Conservation (phyloP, 2,329 filamentous ascomycete genomes). For the Colletotrichum chrysophilum region DNA sequence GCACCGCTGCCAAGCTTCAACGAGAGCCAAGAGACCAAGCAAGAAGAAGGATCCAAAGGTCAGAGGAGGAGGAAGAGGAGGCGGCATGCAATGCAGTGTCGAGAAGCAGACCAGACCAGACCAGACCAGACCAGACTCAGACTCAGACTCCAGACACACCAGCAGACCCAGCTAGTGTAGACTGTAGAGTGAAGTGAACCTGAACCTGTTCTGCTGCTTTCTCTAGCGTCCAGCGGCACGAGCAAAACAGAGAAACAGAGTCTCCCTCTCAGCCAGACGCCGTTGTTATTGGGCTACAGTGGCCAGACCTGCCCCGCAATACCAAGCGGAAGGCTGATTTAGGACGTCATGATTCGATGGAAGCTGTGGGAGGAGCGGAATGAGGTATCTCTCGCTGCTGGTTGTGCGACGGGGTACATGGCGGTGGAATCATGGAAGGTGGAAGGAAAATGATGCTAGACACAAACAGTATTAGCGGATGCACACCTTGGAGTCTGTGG, state of each 20-base stretch:
- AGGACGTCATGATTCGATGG: slow-evolving; percentile 15
- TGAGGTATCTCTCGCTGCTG: background rate
- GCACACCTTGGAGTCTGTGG: background rate
- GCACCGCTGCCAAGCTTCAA: background rate
- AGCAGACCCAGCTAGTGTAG: background rate
- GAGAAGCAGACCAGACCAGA: background rate
- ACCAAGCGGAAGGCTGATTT: slow-evolving; percentile 13
- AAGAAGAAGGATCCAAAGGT: background rate
- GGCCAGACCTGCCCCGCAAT: background rate
- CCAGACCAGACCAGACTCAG: background rate
- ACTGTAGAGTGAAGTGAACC: background rate
- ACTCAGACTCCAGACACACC: background rate
- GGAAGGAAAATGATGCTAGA: background rate
- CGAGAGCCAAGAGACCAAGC: background rate
- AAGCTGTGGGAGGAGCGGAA: background rate
- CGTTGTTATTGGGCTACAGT: background rate
- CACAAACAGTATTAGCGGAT: background rate
- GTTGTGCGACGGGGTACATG: background rate
- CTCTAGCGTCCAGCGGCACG: background rate
- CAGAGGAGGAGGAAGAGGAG: background rate
- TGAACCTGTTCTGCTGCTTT: background rate
- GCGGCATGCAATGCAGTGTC: background rate
- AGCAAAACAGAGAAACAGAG: background rate
- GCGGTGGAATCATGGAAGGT: background rate
- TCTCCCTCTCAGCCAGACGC: background rate